A percentile compares a stretch with the other conserved stretches of the same genome.
Conservation (phyloP, 768 basidiomycete genomes). For the Pisolithus tinctorius region DNA sequence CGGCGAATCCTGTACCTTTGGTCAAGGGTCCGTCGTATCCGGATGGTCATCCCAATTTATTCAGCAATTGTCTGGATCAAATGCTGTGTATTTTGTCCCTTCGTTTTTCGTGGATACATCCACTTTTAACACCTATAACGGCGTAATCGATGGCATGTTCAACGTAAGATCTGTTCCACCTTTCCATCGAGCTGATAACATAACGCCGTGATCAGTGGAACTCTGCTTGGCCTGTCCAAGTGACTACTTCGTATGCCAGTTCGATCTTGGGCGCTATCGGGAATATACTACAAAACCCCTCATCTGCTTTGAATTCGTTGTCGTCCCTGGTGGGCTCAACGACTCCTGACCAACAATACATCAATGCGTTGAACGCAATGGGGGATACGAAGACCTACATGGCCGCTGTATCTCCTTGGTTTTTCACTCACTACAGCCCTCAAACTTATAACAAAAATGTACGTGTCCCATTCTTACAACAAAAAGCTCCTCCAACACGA, state of each 20-base stretch:
- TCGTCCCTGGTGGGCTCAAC: slow-evolving; percentile 37
- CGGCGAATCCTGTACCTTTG: slow-evolving; percentile 65
- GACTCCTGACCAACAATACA: slow-evolving; percentile 49
- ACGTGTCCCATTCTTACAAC: slow-evolving; percentile 13
- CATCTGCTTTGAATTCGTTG: slow-evolving; percentile 22
- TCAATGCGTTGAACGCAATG: slow-evolving; percentile 33
- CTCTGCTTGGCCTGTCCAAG: slow-evolving; percentile 66
- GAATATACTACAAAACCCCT: slow-evolving; percentile 6
- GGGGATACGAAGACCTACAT: slow-evolving; percentile 32
- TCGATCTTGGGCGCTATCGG: slow-evolving; percentile 10
- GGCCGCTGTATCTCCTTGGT: slow-evolving; percentile 63
- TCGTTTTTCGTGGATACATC: slow-evolving; percentile 60
- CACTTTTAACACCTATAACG: slow-evolving; percentile 37
- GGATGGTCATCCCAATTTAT: slow-evolving; percentile 57
- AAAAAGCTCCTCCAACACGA: background rate
- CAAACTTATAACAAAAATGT: slow-evolving; percentile 72
- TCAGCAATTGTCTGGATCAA: slow-evolving; percentile 38
- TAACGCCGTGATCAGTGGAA: slow-evolving; percentile 53
- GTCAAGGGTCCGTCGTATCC: slow-evolving; percentile 39
- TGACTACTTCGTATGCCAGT: slow-evolving; percentile 30
- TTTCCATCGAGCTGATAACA: slow-evolving; percentile 6
- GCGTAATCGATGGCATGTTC: slow-evolving; percentile 53
- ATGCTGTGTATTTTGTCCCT: slow-evolving; percentile 56
- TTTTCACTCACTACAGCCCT: slow-evolving; percentile 70
- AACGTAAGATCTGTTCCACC: slow-evolving; percentile 36